Evolutionary conservation across 345 rosid genomes (phyloP), one percentile per base, ranked within the genome.

Genomic region (Acer yangbiense): DNA sequence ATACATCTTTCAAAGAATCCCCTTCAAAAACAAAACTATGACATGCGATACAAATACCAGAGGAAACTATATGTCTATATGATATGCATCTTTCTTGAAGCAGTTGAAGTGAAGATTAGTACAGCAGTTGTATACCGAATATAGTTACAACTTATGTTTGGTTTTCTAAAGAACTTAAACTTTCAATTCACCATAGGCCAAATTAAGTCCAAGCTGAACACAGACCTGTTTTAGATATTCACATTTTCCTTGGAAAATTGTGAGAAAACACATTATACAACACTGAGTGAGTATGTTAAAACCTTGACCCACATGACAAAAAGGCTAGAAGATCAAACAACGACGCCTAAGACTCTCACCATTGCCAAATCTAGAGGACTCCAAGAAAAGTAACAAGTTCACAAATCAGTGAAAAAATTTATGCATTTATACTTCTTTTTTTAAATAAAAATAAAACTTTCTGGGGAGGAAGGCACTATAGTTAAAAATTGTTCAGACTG

Each of bases 151-250:
- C 10, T 32, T 21, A 65, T 16, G 46, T 14, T 54, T 54, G n/a
- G n/a, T 16, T 54, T 16, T 11, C 58, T 54, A 41, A 29, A 32
- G 41, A 35, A 17, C 44, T 65, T 9, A 65, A 32, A 29, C 6
- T 25, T 29, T 1, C 44, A 65, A 14, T 65, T 32, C 6, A 29
- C 4, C 6, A 29, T 35, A 1, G 4, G 9, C 9, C 20, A 65
- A 65, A 65, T 32, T 29, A 65, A 65, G 68, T 65, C 43, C 44
- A 65, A 65, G 43, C 41, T 65, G 68, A 65, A 29, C 7, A 63
- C 41, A 32, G 44, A 29, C 10, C 43, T 39, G 25, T 54, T 54
- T 0, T 54, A 54, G 58, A 54, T 54, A 54, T 54, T 14, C n/a
- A 54, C 7, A 4, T 54, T 54, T 50, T 54, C n/a, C 6, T 54